Base-by-base conservation (phyloP, 2,329 filamentous ascomycete species). In the Capronia coronata region DNA sequence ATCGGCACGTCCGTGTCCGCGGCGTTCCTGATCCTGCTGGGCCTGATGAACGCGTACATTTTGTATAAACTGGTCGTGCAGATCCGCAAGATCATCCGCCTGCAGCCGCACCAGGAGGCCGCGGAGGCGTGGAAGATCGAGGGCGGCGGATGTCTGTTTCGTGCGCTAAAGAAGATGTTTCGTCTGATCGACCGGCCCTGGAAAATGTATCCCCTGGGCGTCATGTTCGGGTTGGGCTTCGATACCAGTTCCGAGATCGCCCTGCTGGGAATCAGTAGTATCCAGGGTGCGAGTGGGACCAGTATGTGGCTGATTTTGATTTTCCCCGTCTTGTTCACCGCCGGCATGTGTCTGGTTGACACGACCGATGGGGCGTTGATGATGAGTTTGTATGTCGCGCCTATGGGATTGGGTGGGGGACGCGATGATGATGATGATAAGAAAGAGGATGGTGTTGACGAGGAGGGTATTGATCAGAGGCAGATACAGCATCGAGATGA, bases 181-280 rank as follows among this genome's bases (percentile, higher is more conserved):
- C 81, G 79, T 35, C 71, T 94, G 19, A 78, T 83, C 60, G 75
- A 83, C 59, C 71, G 70, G 1, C 68, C 70, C 0, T 97, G 91
- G 91, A 97, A 97, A 67, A 95, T 95, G 89, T 93, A 94, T 59
- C 89, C 88, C 0, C 72, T 95, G 0, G 91, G 91, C 0, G 76
- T 97, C 0, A 71, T 97, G 3, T 97, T 91, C 62, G 93, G 91
- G 0, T 74, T 97, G 0, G 93, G 91, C 0, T 97, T 98, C 65
- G 93, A 97, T 65, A 97, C 93, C 0, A 94, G 86, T 34, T 94
- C 87, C 6, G 91, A 98, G 66, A 87, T 97, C 62, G 91, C 93
- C 0, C 76, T 98, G 6, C 70, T 98, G 0, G 93, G 91, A 0
- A 94, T 97, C 56, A 86, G 87, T 0, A 89, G 86, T 23, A 82